Percentiles rank a stretch among this genome's conserved stretches.
These are phyloP conservation scores for Solanum piurae DNA, from an alignment of 257 asterid species.

Conservation along the genomic window DNA sequence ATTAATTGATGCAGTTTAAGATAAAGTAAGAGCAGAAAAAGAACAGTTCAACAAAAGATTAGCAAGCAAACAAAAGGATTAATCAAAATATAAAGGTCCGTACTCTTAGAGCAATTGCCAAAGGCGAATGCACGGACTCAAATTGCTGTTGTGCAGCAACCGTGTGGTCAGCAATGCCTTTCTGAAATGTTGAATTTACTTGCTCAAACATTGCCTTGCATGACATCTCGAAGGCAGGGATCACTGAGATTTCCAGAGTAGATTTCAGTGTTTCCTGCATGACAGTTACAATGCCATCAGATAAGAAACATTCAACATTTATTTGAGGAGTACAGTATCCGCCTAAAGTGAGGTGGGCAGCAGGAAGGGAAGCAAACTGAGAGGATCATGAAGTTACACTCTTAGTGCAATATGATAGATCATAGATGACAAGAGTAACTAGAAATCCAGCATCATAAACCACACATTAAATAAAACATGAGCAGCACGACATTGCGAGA, in stretches of 20 bases:
- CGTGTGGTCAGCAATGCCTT: conserved; percentile 78
- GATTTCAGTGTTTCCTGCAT: conserved; percentile 81
- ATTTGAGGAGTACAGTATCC: not conserved
- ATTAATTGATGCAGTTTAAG: not conserved
- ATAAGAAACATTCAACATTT: not conserved
- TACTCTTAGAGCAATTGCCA: conserved; percentile 83
- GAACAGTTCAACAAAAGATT: not conserved
- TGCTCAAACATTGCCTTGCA: conserved; percentile 94
- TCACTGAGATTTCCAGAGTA: conserved; percentile 66
- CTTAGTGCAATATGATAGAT: not conserved
- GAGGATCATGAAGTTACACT: not conserved
- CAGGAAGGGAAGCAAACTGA: not conserved
- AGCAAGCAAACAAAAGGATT: not conserved
- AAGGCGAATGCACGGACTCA: conserved; percentile 73
- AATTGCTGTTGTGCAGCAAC: conserved; percentile 67
- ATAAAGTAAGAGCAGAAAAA: not conserved
- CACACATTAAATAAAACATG: not conserved
- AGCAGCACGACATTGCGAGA: not conserved
- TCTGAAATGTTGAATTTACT: conserved; percentile 81
- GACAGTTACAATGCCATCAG: not conserved
- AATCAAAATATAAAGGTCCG: not conserved
- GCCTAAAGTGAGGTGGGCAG: not conserved
- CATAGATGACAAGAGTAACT: not conserved
- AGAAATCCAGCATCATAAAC: not conserved
- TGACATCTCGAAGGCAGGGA: conserved; percentile 92